Conservation (phyloP, 2,329 filamentous ascomycete species). For the Botrytis galanthina region DNA sequence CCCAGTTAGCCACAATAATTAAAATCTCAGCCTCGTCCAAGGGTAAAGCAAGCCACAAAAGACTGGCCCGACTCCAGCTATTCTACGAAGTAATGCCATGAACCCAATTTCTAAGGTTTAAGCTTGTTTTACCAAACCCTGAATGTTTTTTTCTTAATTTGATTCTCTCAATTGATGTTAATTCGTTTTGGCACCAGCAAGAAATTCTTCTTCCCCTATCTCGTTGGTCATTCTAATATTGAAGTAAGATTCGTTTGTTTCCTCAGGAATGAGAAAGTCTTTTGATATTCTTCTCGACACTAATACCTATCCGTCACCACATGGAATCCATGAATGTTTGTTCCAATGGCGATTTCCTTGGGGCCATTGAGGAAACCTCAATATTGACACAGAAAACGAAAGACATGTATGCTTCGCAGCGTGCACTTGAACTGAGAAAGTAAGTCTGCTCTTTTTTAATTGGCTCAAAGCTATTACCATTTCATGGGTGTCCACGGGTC, state of each 20-base stretch:
- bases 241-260: neutral
- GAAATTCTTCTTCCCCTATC: neutral
- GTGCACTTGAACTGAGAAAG: slow-evolving; percentile 36
- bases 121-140: neutral
- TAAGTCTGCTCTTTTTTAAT: slow-evolving; percentile 21
- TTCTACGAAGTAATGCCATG: neutral
- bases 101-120: neutral
- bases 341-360: neutral
- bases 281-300: neutral
- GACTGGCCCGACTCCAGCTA: too few relatives aligned
- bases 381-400: slow-evolving; percentile 28
- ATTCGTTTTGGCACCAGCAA: neutral
- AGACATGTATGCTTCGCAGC: slow-evolving; percentile 19
- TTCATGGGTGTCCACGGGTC: neutral
- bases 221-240: neutral
- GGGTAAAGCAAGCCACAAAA: neutral
- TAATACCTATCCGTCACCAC: neutral
- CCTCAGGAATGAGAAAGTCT: slow-evolving; percentile 4
- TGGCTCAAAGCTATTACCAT: too few relatives aligned
- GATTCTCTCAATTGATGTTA: neutral
- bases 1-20: neutral
- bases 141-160: neutral
- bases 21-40: neutral
- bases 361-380: neutral
- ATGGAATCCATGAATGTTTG: slow-evolving; percentile 8